phyloP scores from a whole-genome alignment of 2,329 filamentous ascomycete genomes.

The Botrytis sinoallii region DNA sequence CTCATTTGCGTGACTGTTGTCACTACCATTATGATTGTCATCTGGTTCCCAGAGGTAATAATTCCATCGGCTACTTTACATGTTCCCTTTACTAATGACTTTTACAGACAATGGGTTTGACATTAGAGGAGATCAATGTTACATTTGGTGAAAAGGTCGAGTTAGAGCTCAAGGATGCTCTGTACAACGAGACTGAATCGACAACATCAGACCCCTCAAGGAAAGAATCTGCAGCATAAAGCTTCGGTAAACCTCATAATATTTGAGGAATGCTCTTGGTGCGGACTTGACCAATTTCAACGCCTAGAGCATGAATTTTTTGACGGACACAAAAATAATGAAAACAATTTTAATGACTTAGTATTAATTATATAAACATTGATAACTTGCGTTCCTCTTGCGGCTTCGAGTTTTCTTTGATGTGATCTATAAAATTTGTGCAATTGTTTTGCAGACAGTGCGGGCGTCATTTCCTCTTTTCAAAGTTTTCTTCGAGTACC shows the following conservation, averaged over 20 bases:
- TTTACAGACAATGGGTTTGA: conserved; percentile 32
- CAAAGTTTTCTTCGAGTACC: background rate
- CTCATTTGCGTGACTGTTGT: conserved; percentile 33
- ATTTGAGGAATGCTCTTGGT: background rate
- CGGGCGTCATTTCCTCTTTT: background rate
- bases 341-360: background rate
- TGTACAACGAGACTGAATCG: background rate
- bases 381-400: background rate
- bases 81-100: background rate
- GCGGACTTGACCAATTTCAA: background rate
- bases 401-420: background rate
- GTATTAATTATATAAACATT: background rate
- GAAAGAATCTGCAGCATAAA: background rate
- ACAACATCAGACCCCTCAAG: background rate
- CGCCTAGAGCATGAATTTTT: background rate
- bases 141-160: conserved; percentile 36
- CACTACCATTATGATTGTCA: conserved; percentile 28
- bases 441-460: background rate
- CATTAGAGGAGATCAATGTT: conserved; percentile 37
- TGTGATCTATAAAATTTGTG: background rate
- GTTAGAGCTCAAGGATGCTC: conserved; percentile 12
- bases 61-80: background rate
- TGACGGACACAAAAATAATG: background rate
- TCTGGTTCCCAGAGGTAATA: conserved; percentile 34
- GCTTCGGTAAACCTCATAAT: too few species aligned